phyloP scores from a whole-genome alignment of 163 green algal species.

The Trebouxiophyceae sp. region DNA sequence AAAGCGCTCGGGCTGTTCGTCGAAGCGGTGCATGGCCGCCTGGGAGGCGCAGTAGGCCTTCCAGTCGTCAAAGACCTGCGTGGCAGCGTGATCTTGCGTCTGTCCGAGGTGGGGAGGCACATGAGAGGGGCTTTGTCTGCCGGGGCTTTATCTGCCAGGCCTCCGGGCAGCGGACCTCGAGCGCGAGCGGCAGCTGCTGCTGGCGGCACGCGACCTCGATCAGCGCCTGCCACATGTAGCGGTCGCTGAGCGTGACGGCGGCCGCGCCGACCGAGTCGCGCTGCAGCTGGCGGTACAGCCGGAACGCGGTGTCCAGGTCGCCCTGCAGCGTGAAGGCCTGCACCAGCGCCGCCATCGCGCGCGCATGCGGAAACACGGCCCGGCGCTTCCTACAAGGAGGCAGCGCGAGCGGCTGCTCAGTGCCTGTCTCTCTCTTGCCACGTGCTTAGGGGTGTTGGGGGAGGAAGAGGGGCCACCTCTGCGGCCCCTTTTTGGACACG shows the following conservation, averaged over 20 bases:
- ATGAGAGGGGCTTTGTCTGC: too few relatives aligned
- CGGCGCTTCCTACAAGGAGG: not conserved
- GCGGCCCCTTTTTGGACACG: too few relatives aligned
- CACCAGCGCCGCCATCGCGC: slow-evolving; percentile 30
- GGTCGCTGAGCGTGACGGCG: slow-evolving; percentile 15
- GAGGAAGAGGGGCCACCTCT: too few relatives aligned
- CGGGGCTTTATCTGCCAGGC: too few relatives aligned
- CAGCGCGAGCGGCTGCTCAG: not conserved
- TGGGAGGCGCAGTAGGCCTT: slow-evolving; percentile 26
- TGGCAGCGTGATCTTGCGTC: too few relatives aligned
- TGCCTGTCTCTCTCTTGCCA: too few relatives aligned
- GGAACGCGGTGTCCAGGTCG: slow-evolving; percentile 9
- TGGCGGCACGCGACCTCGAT: slow-evolving; percentile 44
- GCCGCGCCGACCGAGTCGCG: not conserved
- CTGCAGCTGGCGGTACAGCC: slow-evolving; percentile 43
- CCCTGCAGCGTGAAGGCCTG: slow-evolving; percentile 6
- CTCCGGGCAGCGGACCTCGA: slow-evolving; percentile 30
- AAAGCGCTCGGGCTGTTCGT: not conserved
- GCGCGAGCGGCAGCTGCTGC: slow-evolving; percentile 22
- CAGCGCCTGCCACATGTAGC: slow-evolving; percentile 45
- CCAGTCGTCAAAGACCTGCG: slow-evolving; percentile 58
- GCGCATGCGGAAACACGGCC: slow-evolving; percentile 14
- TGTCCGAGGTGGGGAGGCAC: too few relatives aligned
- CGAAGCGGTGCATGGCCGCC: slow-evolving; percentile 3
- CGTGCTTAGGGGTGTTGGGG: too few relatives aligned